Base-by-base conservation (phyloP, 1,284 basidiomycete species). In the Pascua guehoae region DNA sequence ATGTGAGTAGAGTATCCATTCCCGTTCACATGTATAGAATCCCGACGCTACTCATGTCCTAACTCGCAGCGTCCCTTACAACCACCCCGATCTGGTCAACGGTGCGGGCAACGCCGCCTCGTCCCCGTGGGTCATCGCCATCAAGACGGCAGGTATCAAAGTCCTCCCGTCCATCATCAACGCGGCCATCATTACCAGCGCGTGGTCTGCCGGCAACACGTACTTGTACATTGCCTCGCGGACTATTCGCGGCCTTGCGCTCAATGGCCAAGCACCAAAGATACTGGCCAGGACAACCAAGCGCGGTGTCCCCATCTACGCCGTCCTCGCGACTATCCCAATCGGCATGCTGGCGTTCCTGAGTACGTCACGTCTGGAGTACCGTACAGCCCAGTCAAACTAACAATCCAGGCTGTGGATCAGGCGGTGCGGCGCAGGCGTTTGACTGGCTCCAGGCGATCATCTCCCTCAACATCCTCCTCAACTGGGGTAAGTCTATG, bases 391-490 rank as follows among this genome's bases (percentile, higher is more conserved):
- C 82, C 49, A 80, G 85, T 5, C 84, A 85, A 41, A 80, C 73
- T 41, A 86, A 44, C 43, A 5, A 17, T 11, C 41, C 16, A 44
- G 24, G 24, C 24, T 32, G 24, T 32, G 81, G 79, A 41, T 75
- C 70, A 51, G 82, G 79, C 43, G 83, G 83, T 49, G 82, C 86
- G 7, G 85, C 86, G 41, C 80, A 74, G 45, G 88, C 91, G 43
- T 90, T 95, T 73, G 73, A 75, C 37, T 91, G 88, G 85, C 85
- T 92, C 64, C 71, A 84, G 47, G 88, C 86, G 76, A 85, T 91
- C 69, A 69, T 70, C 17, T 54, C 71, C n/a, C 64, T 65, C 37
- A 80, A 82, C 12, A 86, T 86, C 48, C 73, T 87, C 1, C 57
- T 71, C 56, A 68, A 88, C 15, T 94, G 91, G 91, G 24, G 24